These are phyloP conservation scores for Aspergillus ibericus DNA, from an alignment of 2,329 filamentous ascomycete species.

Conservation along the genomic window DNA sequence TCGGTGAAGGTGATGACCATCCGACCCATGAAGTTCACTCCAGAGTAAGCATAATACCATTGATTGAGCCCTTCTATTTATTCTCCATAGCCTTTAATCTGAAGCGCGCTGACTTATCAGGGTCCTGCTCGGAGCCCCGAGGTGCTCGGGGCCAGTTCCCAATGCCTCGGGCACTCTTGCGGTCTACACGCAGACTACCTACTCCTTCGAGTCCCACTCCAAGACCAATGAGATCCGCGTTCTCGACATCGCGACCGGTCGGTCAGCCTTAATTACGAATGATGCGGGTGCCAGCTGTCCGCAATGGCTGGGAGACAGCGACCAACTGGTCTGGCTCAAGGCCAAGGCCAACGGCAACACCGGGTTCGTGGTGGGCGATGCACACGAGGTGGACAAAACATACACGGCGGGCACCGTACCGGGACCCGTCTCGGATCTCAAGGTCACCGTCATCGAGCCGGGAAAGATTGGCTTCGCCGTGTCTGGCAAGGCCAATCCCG, in stretches of 20 bases:
- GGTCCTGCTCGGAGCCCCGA: constrained; percentile 49
- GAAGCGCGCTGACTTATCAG: constrained; percentile 24
- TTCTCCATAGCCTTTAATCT: background rate
- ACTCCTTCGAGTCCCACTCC: constrained; percentile 51
- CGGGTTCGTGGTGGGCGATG: constrained; percentile 46
- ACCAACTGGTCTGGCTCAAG: constrained; percentile 50
- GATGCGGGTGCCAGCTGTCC: constrained; percentile 48
- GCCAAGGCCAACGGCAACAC: constrained; percentile 48
- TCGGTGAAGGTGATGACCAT: constrained; percentile 36
- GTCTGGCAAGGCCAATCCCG: constrained; percentile 48
- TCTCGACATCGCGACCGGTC: constrained; percentile 44
- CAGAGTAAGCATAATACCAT: constrained; percentile 35
- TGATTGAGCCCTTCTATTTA: background rate
- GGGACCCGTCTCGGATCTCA: constrained; percentile 48
- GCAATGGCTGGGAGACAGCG: constrained; percentile 46
- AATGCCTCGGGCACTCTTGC: constrained; percentile 49
- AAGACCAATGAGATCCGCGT: constrained; percentile 50
- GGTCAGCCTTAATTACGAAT: constrained; percentile 44
- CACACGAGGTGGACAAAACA: constrained; percentile 39
- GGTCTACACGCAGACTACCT: constrained; percentile 50
- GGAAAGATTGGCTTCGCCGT: constrained; percentile 49
- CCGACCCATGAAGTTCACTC: constrained; percentile 43
- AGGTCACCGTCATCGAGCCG: constrained; percentile 42
- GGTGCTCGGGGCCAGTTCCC: constrained; percentile 46
- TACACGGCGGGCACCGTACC: constrained; percentile 49